These are phyloP conservation scores for Wickerhamia fluorescens DNA, from an alignment of 805 yeast species.

Conservation along the genomic window DNA sequence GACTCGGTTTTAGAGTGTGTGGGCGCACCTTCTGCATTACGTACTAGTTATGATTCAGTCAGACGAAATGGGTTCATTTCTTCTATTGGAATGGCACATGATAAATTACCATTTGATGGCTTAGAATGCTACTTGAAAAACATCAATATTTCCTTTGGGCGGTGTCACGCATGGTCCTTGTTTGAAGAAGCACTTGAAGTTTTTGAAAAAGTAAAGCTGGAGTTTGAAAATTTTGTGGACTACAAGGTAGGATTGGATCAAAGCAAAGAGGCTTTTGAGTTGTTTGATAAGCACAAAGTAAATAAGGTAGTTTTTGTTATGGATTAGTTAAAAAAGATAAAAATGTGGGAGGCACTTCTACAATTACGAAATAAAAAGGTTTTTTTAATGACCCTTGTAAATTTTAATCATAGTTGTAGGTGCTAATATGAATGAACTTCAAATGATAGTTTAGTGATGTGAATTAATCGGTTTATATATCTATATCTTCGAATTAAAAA, in stretches of 20 bases:
- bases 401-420: no score
- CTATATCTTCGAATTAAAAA: no score
- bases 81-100: constrained; percentile 57
- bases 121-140: constrained; percentile 53
- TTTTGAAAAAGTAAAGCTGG: constrained; percentile 36
- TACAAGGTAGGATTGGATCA: constrained; percentile 37
- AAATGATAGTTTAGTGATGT: no score
- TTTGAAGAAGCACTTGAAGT: constrained; percentile 45
- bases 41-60: constrained; percentile 44
- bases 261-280: constrained; percentile 39
- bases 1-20: constrained; percentile 58
- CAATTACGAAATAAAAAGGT: no score
- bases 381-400: no score
- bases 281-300: constrained; percentile 48
- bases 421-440: no score
- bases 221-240: constrained; percentile 49
- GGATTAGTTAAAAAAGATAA: neutral
- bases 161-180: constrained; percentile 56
- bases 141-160: constrained; percentile 50
- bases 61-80: constrained; percentile 53
- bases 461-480: no score
- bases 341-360: no score
- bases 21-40: constrained; percentile 46
- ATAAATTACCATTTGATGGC: constrained; percentile 48
- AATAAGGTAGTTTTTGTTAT: constrained; percentile 47